Conservation (phyloP, 140 eudicot species). For the Senecio squalidus region DNA sequence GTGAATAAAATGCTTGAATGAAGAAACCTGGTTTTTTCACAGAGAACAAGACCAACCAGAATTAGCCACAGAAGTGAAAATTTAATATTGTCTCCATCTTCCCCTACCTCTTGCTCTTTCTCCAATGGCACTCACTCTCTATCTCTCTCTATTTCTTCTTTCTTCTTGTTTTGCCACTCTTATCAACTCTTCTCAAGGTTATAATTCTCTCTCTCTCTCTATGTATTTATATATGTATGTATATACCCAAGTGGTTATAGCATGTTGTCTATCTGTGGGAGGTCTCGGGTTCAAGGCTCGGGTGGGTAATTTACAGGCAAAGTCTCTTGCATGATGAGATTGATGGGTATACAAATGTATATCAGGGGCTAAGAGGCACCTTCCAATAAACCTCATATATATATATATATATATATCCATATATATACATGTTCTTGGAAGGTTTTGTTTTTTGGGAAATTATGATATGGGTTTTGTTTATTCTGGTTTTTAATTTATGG, state of each 20-base stretch:
- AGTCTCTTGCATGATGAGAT: too few relatives aligned
- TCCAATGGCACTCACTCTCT: slow-evolving; percentile 44
- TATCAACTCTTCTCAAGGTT: slow-evolving; percentile 56
- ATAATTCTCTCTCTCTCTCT: neutral
- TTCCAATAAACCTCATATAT: too few relatives aligned
- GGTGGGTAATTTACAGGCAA: too few relatives aligned
- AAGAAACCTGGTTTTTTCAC: slow-evolving; percentile 25
- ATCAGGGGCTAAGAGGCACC: too few relatives aligned
- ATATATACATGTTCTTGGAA: slow-evolving; percentile 10
- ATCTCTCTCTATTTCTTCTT: slow-evolving; percentile 29
- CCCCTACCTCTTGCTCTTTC: slow-evolving; percentile 28
- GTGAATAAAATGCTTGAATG: slow-evolving; percentile 6
- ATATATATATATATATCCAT: neutral
- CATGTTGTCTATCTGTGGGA: too few relatives aligned
- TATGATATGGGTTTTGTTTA: slow-evolving; percentile 8
- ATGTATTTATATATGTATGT: neutral
- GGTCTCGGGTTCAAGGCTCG: too few relatives aligned
- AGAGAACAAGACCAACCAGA: slow-evolving; percentile 64
- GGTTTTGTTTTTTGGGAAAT: neutral
- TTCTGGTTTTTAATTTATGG: slow-evolving; percentile 6
- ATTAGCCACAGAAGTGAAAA: slow-evolving; percentile 36
- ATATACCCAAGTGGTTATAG: too few relatives aligned
- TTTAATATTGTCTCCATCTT: slow-evolving; percentile 29
- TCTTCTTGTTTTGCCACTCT: slow-evolving; percentile 23
- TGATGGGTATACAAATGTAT: too few relatives aligned